Percentiles rank a stretch among this genome's conserved stretches.
Conservation (phyloP, 805 yeast genomes). For the Groenewaldozyma tartarivorans region DNA sequence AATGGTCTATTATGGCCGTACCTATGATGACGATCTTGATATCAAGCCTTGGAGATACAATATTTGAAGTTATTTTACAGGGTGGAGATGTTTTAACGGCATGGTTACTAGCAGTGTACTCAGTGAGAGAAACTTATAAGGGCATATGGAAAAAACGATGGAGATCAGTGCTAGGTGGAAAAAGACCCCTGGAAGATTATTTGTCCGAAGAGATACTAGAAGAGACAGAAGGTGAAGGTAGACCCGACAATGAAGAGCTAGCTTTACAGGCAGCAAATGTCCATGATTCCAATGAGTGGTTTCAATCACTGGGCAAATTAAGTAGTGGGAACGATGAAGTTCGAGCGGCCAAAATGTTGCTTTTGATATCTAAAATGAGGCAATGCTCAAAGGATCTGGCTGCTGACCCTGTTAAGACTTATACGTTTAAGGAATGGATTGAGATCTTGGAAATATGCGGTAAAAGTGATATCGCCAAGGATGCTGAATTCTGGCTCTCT, state of each 20-base stretch:
- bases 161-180: neutral
- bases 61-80: conserved; percentile 14
- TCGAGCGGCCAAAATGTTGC: conserved; percentile 2
- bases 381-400: conserved; percentile 1
- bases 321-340: neutral
- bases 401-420: conserved; percentile 31
- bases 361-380: conserved; percentile 5
- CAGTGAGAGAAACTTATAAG: conserved; percentile 2
- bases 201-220: neutral
- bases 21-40: conserved; percentile 81
- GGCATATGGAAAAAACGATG: conserved; percentile 1
- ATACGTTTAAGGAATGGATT: conserved; percentile 46
- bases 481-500: conserved; percentile 51
- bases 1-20: conserved; percentile 76
- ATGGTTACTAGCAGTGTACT: conserved; percentile 10
- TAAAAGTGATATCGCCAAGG: conserved; percentile 9
- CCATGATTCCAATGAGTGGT: neutral
- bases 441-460: conserved; percentile 13
- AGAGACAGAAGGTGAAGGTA: neutral
- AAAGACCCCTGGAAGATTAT: neutral
- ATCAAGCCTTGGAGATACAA: conserved; percentile 58
- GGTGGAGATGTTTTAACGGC: conserved; percentile 14
- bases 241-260: neutral
- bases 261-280: neutral
- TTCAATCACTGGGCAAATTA: neutral